These are phyloP conservation scores for Naegleria fowleri DNA, from an alignment of 208 protist genomes.

Conservation along the genomic window DNA sequence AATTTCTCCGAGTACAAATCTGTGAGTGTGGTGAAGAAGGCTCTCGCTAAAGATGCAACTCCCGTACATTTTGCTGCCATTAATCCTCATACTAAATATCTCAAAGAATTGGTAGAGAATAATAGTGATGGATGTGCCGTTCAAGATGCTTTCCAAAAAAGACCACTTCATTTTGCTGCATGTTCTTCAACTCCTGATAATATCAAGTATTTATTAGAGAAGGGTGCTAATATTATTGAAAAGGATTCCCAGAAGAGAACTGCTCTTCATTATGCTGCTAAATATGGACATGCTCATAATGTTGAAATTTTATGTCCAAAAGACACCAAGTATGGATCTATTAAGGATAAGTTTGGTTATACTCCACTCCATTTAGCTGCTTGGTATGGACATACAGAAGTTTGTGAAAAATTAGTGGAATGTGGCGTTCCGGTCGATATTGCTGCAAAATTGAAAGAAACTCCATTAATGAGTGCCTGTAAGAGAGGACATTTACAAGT, in stretches of 20 bases:
- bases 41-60: background rate
- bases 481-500: background rate
- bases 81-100: conserved; percentile 16
- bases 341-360: background rate
- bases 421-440: too few species aligned
- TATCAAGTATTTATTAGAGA: conserved; percentile 12
- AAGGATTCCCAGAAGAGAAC: background rate
- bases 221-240: background rate
- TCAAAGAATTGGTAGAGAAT: background rate
- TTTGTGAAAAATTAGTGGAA: background rate
- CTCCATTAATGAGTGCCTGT: background rate
- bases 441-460: background rate
- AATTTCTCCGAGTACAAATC: background rate
- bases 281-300: background rate
- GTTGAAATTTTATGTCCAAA: background rate
- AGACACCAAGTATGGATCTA: background rate
- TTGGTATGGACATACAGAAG: background rate
- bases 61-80: conserved; percentile 15
- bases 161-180: conserved; percentile 30
- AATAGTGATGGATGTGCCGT: background rate
- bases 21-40: background rate
- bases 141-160: background rate
- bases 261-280: background rate
- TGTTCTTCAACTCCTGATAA: background rate
- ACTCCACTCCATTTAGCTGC: conserved; percentile 21